Evolutionary conservation across 2,329 filamentous ascomycete species (phyloP).

Genomic region (Pestalotiopsis sp.): DNA sequence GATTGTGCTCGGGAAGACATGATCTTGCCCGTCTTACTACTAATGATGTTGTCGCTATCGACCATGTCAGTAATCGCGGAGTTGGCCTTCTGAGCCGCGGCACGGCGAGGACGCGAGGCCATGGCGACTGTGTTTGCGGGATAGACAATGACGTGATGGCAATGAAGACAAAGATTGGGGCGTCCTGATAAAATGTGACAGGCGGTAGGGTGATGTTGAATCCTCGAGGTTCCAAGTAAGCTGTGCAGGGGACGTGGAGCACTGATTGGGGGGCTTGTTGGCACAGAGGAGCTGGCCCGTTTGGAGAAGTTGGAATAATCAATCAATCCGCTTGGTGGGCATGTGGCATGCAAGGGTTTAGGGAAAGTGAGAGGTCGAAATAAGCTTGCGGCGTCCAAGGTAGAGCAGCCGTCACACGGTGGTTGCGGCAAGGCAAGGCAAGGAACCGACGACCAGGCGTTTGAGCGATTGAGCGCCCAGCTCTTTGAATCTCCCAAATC

Average conservation of each 20-base stretch:
- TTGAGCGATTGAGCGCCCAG: neutral
- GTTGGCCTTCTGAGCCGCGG: slow-evolving; percentile 46
- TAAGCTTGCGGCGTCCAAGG: slow-evolving; percentile 25
- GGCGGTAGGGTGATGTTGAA: neutral
- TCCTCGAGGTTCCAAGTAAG: neutral
- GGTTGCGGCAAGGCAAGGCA: slow-evolving; percentile 25
- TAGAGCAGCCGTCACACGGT: slow-evolving; percentile 23
- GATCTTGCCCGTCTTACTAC: slow-evolving; percentile 36
- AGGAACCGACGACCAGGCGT: slow-evolving; percentile 20
- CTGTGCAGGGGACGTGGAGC: neutral
- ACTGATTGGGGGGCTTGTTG: neutral
- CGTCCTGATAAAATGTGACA: neutral
- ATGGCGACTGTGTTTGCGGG: slow-evolving; percentile 19
- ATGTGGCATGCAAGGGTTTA: neutral
- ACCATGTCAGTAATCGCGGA: slow-evolving; percentile 52
- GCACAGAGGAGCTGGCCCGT: neutral
- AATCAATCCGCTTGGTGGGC: neutral
- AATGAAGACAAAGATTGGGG: neutral
- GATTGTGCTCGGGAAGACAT: slow-evolving; percentile 50
- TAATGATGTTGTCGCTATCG: slow-evolving; percentile 44
- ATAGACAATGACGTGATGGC: neutral
- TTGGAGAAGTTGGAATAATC: neutral
- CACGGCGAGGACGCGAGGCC: slow-evolving; percentile 39
- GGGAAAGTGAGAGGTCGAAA: slow-evolving; percentile 23
- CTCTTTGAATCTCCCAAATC: neutral